A percentile compares a stretch with the other conserved stretches of the same genome.
phyloP scores from a whole-genome alignment of 176 grass and related monocot genomes.

The Musa itinerans region DNA sequence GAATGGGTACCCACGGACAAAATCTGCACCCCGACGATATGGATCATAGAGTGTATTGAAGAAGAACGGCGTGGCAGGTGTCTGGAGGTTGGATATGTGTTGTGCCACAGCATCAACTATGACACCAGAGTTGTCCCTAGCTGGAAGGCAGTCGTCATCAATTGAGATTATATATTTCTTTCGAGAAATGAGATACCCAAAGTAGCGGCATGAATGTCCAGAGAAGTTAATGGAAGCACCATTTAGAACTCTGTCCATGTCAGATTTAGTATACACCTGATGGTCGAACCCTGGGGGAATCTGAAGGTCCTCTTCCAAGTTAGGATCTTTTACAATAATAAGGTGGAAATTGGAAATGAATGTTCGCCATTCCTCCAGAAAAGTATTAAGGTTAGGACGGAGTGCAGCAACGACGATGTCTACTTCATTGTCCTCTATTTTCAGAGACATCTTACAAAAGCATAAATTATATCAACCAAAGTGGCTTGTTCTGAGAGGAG shows the following conservation, averaged over 20 bases:
- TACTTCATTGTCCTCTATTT: constrained; percentile 68
- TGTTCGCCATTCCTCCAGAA: constrained; percentile 77
- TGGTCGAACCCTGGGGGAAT: constrained; percentile 50
- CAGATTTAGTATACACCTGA: constrained; percentile 61
- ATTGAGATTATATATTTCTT: constrained; percentile 22
- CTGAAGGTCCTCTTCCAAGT: constrained; percentile 52
- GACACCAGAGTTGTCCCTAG: constrained; percentile 47
- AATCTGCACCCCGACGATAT: constrained; percentile 68
- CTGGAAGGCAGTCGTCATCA: constrained; percentile 63
- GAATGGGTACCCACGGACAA: constrained; percentile 93
- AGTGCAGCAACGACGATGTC: constrained; percentile 93
- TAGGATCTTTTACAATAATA: constrained; percentile 80
- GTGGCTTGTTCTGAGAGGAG: background rate
- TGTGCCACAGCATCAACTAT: constrained; percentile 64
- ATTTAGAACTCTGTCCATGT: constrained; percentile 21
- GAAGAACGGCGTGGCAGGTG: constrained; percentile 32
- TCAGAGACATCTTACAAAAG: constrained; percentile 49
- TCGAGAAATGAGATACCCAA: constrained; percentile 11
- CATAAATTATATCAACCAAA: background rate
- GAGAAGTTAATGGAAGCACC: constrained; percentile 7
- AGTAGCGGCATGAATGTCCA: constrained; percentile 12
- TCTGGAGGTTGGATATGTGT: constrained; percentile 66
- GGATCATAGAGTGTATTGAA: constrained; percentile 40
- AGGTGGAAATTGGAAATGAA: constrained; percentile 91
- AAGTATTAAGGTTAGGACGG: constrained; percentile 55